Evolutionary conservation across 352 stramenopile genomes (phyloP), one percentile per base, ranked within the genome.

Genomic region (Elongisporangium prolatum): DNA sequence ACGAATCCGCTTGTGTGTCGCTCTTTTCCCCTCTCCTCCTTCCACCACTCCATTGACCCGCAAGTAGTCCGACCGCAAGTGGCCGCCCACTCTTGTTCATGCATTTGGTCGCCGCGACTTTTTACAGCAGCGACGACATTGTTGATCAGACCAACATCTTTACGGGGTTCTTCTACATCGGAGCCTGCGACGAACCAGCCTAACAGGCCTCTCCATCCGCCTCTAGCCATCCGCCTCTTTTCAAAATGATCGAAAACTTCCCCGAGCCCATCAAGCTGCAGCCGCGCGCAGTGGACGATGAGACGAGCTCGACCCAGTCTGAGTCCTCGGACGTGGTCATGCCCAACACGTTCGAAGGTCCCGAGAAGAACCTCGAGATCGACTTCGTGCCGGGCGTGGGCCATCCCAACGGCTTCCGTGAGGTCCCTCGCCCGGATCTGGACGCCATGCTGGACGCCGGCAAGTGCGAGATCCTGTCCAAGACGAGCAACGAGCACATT

Each of bases 321-420:
- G 59, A 68, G 22, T 91, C 80, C 11, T 78, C 88, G 53, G 49
- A 69, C 14, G 61, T 74, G 34, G 67, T 71, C 20, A 57, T 86
- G 53, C 76, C 74, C 54, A 93, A 91, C 72, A 93, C 82, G 47
- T 99, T 99, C 72, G 97, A 99, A 74, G 97, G 97, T 4, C 97
- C 97, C 2, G 96, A 99, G 69, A 99, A 99, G 77, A 98, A 97
- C 71, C 82, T 98, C 54, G 87, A 98, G 69, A 96, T 97, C 61
- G 89, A 97, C 71, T 99, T 99, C 73, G 80, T 81, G 58, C 56
- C 77, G 18, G 69, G 72, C 17, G 71, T 88, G 48, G 86, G 76
- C 52, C 66, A 88, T 48, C 59, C 76, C 17, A 68, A 82, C 21
- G 97, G 97, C 48, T 90, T 99, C 48, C 95, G 97, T n/a, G 79